Conservation (phyloP, 306 rosid species). For the Rosa persica region DNA sequence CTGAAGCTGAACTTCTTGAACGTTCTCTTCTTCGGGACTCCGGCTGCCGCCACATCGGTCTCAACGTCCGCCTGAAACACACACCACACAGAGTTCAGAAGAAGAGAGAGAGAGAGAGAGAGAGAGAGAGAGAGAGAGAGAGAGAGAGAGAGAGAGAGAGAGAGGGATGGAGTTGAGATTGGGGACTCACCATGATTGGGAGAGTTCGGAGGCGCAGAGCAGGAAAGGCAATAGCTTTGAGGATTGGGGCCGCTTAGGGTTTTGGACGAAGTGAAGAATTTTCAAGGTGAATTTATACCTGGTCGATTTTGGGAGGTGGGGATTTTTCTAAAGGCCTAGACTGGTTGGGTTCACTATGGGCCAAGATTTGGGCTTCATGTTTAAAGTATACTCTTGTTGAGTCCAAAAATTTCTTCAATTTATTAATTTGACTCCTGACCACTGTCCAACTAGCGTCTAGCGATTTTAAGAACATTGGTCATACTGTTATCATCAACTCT, state of each 20-base stretch:
- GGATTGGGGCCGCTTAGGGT: slow-evolving; percentile 43
- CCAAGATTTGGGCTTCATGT: no score
- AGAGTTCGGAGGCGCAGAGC: slow-evolving; percentile 8
- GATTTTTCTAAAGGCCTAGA: slow-evolving; percentile 19
- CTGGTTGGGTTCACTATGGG: neutral
- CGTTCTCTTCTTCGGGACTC: slow-evolving; percentile 81
- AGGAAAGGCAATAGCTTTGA: neutral
- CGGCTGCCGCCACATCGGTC: slow-evolving; percentile 55
- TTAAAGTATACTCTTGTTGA: no score
- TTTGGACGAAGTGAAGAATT: neutral
- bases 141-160: neutral
- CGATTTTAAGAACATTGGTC: no score
- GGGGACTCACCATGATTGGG: slow-evolving; percentile 37
- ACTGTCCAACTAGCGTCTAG: no score
- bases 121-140: neutral
- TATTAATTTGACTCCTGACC: no score
- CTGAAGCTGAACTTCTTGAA: slow-evolving; percentile 92
- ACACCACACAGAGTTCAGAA: neutral
- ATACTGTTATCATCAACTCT: no score
- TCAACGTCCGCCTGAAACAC: slow-evolving; percentile 70
- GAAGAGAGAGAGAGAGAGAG: neutral
- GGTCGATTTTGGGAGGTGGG: neutral
- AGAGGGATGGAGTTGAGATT: neutral
- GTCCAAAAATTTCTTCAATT: no score
- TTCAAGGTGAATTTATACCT: neutral